Base-by-base conservation (phyloP, 2,329 filamentous ascomycete genomes). In the Fusarium begoniae region DNA sequence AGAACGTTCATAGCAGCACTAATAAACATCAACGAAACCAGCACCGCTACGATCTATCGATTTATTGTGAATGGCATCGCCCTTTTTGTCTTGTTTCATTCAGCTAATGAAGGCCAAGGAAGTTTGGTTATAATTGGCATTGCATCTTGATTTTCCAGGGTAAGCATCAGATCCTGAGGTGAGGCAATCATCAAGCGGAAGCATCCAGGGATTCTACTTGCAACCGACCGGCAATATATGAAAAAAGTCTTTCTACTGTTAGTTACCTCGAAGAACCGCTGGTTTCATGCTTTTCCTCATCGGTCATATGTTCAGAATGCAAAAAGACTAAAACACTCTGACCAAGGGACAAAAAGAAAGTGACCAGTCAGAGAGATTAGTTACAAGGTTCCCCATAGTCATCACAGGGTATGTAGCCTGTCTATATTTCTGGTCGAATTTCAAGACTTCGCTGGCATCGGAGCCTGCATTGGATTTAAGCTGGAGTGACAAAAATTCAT, bases 1-100 rank as follows among this genome's bases (percentile, higher is more conserved):
- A 17, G 18, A 37, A 26, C 7, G 18, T 38, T 38, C 32, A 15
- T 22, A 22, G 17, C 13, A 20, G n/a, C 30, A 26, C 17, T 20
- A 4, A 37, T 15, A 37, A 8, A 26, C 13, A 37, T 8, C 13
- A 24, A 37, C 3, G 4, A 10, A 24, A 26, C 4, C 30, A 53
- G 30, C 3, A 37, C 7, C n/a, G 6, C 2, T 26, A 20, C 13
- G 5, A 37, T 11, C 9, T 18, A 26, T 20, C 18, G 3, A 20
- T 26, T 20, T 15, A 8, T 22, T 37, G 9, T 53, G 12, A 8
- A 26, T 4, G 3, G 3, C 2, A 4, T 15, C 14, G 3, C n/a
- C 3, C n/a, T 3, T 8, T 22, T 22, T 8, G 11, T 3, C 26
- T 37, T 37, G 6, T 26, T 22, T 26, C 7, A 37, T 53, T 22